Evolutionary conservation across 1,284 basidiomycete species (phyloP), one percentile per base, ranked within the genome.

Genomic region (Apiotrichum siamense): DNA sequence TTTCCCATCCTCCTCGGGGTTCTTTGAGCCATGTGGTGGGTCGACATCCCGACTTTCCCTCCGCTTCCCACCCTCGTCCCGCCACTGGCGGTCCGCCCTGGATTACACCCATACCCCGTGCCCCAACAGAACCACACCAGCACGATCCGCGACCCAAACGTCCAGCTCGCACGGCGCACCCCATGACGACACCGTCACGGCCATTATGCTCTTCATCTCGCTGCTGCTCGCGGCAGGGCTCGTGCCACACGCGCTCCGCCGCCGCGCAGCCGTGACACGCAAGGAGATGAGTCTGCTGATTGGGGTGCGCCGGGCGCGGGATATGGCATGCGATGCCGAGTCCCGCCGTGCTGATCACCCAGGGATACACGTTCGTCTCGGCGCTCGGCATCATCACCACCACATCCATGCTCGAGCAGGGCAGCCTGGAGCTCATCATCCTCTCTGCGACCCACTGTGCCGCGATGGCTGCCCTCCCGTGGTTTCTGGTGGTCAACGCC

Each of bases 361-460:
- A 72, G 69, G 57, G 84, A 1, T 92, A 87, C 73, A 77, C 84
- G 54, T 39, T 88, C 48, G 83, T 86, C 7, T 78, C 88, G 9
- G 81, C 82, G 17, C 77, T 92, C 49, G 86, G 90, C 72, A 79
- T 89, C 41, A 55, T 93, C 48, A 85, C 86, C 11, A 88, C 83
- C 21, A 85, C 86, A 37, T 79, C 87, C 0, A 73, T 91, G 58
- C 75, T 92, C 27, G 69, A 81, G 59, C 88, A 92, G 75, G 70
- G 65, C 52, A 78, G 81, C 18, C 81, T 78, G 0, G 75, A 80
- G 1, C 77, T 92, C 26, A 80, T 83, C 9, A 79, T 81, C 17
- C 62, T 92, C 50, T 87, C 87, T 0, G 83, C 86, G 0, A 76
- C 92, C 7, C 88, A 76, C 49, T 84, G 69, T 81, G 76, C 83